Conservation (phyloP, 352 stramenopile species). For the Pythium rishiriense region DNA sequence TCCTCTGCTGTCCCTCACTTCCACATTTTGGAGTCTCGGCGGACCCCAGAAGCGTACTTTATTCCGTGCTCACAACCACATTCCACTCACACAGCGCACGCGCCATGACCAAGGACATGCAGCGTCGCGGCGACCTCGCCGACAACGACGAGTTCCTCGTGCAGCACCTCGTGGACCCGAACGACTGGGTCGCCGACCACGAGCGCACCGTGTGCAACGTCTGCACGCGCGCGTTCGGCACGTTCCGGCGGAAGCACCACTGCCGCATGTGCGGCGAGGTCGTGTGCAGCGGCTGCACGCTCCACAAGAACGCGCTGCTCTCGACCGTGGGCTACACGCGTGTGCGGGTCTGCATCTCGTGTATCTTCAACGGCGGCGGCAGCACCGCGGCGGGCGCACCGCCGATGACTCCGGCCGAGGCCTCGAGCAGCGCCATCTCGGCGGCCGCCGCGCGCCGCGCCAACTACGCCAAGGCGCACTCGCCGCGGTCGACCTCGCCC, state of each 20-base stretch:
- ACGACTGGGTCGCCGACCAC: conserved; percentile 76
- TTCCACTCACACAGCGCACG: conserved; percentile 10
- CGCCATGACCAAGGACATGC: conserved; percentile 36
- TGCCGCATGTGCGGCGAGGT: conserved; percentile 86
- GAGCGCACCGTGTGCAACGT: conserved; percentile 73
- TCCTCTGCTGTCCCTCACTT: conserved; percentile 15
- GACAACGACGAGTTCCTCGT: conserved; percentile 60
- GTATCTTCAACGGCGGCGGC: conserved; percentile 52
- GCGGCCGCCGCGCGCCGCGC: conserved; percentile 2
- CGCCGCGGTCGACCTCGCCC: conserved; percentile 26
- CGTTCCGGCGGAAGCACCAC: conserved; percentile 86
- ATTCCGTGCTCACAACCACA: not conserved
- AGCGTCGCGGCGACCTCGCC: conserved; percentile 6
- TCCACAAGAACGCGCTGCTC: conserved; percentile 70
- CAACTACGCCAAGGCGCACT: conserved; percentile 20
- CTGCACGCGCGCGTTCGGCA: conserved; percentile 74
- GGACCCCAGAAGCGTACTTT: conserved; percentile 7
- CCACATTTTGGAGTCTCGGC: conserved; percentile 24
- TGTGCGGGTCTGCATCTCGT: conserved; percentile 81
- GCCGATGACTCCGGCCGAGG: not conserved
- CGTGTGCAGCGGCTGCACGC: conserved; percentile 79
- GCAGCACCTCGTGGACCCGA: conserved; percentile 69
- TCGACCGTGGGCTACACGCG: conserved; percentile 51
- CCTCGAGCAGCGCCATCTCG: conserved; percentile 1
- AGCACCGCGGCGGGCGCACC: conserved; percentile 20